Percentiles rank a stretch among this genome's conserved stretches.
Conservation (phyloP, 768 basidiomycete species). For the Lyophyllum decastes region DNA sequence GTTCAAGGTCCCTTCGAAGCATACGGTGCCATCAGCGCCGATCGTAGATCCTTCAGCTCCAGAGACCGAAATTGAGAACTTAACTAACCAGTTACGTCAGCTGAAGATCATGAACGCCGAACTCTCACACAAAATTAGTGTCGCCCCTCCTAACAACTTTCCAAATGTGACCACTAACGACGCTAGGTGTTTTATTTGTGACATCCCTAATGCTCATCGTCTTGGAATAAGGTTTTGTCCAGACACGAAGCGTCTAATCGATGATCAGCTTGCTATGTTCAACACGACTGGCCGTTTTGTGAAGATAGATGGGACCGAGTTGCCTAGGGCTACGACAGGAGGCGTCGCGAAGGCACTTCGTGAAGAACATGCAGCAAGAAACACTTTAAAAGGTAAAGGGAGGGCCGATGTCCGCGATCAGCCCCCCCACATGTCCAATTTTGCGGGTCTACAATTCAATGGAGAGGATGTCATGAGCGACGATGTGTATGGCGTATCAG, state of each 20-base stretch:
- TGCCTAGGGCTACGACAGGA: neutral
- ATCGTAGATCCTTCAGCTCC: neutral
- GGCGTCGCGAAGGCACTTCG: neutral
- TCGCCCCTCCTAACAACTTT: neutral
- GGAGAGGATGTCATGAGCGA: neutral
- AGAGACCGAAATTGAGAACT: neutral
- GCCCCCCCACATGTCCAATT: constrained; percentile 11
- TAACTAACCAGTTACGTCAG: neutral
- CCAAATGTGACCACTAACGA: neutral
- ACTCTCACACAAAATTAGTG: neutral
- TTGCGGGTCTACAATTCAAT: constrained; percentile 3
- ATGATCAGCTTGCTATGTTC: constrained; percentile 3
- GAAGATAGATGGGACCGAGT: neutral
- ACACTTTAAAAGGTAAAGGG: constrained; percentile 6
- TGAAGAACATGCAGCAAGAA: neutral
- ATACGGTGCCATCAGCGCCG: neutral
- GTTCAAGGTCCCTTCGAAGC: neutral
- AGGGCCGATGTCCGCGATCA: neutral
- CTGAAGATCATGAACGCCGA: neutral
- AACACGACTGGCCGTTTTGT: neutral
- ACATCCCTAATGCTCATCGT: neutral
- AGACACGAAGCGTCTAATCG: constrained; percentile 1
- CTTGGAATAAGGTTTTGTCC: constrained; percentile 10
- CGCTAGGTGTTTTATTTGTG: neutral
- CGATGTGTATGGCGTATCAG: neutral